A percentile compares a stretch with the other conserved stretches of the same genome.
phyloP scores from a whole-genome alignment of 2,329 filamentous ascomycete genomes.

The Aspergillus sp. region DNA sequence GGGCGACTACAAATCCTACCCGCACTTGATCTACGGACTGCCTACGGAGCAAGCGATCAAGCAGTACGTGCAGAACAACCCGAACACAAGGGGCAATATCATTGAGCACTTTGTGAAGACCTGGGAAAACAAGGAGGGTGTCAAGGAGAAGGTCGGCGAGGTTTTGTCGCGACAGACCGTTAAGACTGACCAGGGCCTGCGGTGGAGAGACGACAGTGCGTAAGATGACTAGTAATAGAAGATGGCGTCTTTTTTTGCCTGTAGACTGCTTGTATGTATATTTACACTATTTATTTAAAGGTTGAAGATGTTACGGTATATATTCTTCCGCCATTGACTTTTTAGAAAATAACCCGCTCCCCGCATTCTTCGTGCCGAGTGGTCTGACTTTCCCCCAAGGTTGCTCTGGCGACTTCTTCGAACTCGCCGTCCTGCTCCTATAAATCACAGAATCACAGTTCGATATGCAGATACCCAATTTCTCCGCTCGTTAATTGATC shows the following conservation, averaged over 20 bases:
- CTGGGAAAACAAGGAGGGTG: conserved; percentile 66
- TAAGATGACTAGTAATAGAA: not conserved
- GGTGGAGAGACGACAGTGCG: conserved; percentile 20
- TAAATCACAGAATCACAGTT: not conserved
- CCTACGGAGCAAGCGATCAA: conserved; percentile 65
- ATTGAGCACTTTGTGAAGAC: conserved; percentile 61
- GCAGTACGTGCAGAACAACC: conserved; percentile 41
- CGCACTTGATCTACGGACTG: conserved; percentile 66
- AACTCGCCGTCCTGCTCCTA: not conserved
- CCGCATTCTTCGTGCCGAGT: not conserved
- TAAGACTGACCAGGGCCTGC: conserved; percentile 42
- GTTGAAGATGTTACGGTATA: not conserved
- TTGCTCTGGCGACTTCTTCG: not conserved
- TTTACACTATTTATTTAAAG: conserved; percentile 1
- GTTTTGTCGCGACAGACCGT: conserved; percentile 64
- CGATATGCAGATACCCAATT: not conserved
- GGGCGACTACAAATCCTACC: conserved; percentile 69
- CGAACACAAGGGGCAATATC: conserved; percentile 58
- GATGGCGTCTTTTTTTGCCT: not conserved
- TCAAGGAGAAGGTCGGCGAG: conserved; percentile 67
- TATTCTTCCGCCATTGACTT: not conserved
- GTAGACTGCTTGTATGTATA: conserved; percentile 7
- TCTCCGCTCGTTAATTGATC: not conserved
- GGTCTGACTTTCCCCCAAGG: not conserved
- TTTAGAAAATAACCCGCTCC: not conserved